Evolutionary conservation across 176 grass and related monocot species (phyloP).

Genomic region (Bromus sterilis): DNA sequence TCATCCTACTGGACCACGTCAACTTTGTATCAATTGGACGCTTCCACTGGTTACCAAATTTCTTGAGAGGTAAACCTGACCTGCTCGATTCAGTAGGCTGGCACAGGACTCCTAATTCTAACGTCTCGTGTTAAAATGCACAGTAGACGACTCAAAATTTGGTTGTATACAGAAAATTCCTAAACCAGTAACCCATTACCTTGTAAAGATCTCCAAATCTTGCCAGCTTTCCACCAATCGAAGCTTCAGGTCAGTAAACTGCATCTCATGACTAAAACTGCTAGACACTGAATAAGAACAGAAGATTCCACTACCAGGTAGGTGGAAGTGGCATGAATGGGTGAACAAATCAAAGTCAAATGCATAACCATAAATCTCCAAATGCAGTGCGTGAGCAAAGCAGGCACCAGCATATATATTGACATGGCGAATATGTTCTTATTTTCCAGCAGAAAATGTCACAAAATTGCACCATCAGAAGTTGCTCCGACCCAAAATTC

Average conservation of each 20-base stretch:
- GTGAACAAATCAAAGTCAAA: not conserved
- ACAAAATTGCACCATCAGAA: conserved; percentile 8
- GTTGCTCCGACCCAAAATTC: conserved; percentile 10
- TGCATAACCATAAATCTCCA: not conserved
- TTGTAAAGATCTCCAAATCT: conserved; percentile 3
- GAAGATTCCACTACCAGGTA: conserved; percentile 11
- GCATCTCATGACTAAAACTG: conserved; percentile 3
- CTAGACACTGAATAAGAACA: conserved; percentile 5
- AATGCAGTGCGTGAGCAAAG: not conserved
- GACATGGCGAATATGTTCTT: not conserved
- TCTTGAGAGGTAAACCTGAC: not conserved
- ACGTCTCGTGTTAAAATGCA: not conserved
- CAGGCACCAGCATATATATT: conserved; percentile 7
- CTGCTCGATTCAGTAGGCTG: not conserved
- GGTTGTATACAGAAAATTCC: not conserved
- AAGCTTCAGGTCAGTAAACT: conserved; percentile 3
- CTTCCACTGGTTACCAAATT: not conserved
- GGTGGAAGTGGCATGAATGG: not conserved
- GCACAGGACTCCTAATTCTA: not conserved
- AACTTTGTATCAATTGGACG: not conserved
- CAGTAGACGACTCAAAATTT: not conserved
- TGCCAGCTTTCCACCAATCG: not conserved
- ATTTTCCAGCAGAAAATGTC: conserved; percentile 1
- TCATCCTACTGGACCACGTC: not conserved
- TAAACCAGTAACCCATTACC: conserved; percentile 7